Evolutionary conservation across 495 filamentous ascomycete species (phyloP).

Genomic region (Penicillium salamii): DNA sequence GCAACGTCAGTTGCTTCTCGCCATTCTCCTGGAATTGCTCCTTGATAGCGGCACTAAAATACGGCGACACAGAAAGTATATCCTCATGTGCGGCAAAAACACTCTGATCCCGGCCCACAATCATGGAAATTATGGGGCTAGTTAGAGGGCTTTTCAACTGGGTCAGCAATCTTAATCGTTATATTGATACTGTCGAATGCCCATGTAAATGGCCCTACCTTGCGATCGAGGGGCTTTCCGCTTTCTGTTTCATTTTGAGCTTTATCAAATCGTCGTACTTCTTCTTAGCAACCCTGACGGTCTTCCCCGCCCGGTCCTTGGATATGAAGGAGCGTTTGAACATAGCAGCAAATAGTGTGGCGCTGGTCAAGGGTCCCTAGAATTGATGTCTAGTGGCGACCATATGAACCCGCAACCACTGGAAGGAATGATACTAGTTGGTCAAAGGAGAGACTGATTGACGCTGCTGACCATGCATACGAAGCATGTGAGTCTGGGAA

Average conservation of each 20-base stretch:
- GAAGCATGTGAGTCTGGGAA: slow-evolving; percentile 37
- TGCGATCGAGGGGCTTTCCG: slow-evolving; percentile 51
- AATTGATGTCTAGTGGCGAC: slow-evolving; percentile 14
- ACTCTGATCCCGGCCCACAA: slow-evolving; percentile 75
- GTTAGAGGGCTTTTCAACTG: slow-evolving; percentile 50
- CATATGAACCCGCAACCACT: slow-evolving; percentile 22
- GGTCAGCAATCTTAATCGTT: slow-evolving; percentile 4
- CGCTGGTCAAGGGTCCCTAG: slow-evolving; percentile 5
- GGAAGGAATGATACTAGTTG: slow-evolving; percentile 39
- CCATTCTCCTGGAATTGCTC: slow-evolving; percentile 56
- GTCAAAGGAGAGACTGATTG: slow-evolving; percentile 29
- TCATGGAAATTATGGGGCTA: slow-evolving; percentile 79
- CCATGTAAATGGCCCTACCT: slow-evolving; percentile 38
- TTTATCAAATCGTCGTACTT: slow-evolving; percentile 68
- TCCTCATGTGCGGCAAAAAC: slow-evolving; percentile 74
- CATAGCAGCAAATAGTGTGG: slow-evolving; percentile 52
- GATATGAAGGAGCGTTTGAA: slow-evolving; percentile 81
- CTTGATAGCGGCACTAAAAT: slow-evolving; percentile 53
- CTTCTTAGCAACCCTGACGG: slow-evolving; percentile 69
- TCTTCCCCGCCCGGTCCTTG: slow-evolving; percentile 75
- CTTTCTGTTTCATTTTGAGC: slow-evolving; percentile 68
- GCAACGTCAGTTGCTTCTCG: slow-evolving; percentile 55
- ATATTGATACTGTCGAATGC: neutral
- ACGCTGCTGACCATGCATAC: slow-evolving; percentile 38
- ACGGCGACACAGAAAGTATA: slow-evolving; percentile 57